These are phyloP conservation scores for Fusarium sp. DNA, from an alignment of 2,329 filamentous ascomycete genomes.

Conservation along the genomic window DNA sequence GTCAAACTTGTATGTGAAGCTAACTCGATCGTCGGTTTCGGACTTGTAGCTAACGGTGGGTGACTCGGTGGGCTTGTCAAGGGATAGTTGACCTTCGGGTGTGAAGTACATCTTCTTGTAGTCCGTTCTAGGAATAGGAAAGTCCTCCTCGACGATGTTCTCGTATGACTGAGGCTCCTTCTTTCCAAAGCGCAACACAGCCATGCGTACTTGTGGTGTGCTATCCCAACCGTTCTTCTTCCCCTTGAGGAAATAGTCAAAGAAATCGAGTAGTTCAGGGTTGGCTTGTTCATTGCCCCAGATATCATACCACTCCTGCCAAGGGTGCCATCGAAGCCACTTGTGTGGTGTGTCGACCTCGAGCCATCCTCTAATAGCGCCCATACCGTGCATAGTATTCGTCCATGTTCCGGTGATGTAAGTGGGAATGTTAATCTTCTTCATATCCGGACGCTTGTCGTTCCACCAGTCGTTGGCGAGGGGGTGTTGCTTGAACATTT, in stretches of 20 bases:
- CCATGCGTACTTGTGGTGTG: neutral
- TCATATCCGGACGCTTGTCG: slow-evolving; percentile 11
- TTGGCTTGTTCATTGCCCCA: slow-evolving; percentile 16
- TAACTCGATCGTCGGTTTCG: slow-evolving; percentile 1
- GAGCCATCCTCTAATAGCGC: slow-evolving; percentile 7
- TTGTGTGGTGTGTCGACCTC: slow-evolving; percentile 7
- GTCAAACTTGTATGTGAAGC: neutral
- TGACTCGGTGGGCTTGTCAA: accelerated
- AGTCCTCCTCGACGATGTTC: slow-evolving; percentile 1
- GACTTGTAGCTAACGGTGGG: neutral
- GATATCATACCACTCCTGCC: slow-evolving; percentile 26
- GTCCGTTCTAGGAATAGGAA: neutral
- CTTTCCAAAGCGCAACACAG: slow-evolving; percentile 2
- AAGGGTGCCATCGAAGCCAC: slow-evolving; percentile 18
- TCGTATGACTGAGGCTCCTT: slow-evolving; percentile 16
- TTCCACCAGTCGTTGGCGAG: slow-evolving; percentile 18
- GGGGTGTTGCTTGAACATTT: slow-evolving; percentile 5
- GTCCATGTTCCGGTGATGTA: slow-evolving; percentile 16
- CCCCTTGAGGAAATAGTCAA: slow-evolving; percentile 1
- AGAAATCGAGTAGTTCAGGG: neutral
- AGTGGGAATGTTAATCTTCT: slow-evolving; percentile 10
- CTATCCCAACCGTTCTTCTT: slow-evolving; percentile 6
- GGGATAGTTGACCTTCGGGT: accelerated
- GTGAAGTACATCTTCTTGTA: slow-evolving; percentile 14
- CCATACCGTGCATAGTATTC: slow-evolving; percentile 19